A percentile compares a stretch with the other conserved stretches of the same genome.
These are phyloP conservation scores for Hypoxylon fuscum DNA, from an alignment of 495 filamentous ascomycete genomes.

Conservation along the genomic window DNA sequence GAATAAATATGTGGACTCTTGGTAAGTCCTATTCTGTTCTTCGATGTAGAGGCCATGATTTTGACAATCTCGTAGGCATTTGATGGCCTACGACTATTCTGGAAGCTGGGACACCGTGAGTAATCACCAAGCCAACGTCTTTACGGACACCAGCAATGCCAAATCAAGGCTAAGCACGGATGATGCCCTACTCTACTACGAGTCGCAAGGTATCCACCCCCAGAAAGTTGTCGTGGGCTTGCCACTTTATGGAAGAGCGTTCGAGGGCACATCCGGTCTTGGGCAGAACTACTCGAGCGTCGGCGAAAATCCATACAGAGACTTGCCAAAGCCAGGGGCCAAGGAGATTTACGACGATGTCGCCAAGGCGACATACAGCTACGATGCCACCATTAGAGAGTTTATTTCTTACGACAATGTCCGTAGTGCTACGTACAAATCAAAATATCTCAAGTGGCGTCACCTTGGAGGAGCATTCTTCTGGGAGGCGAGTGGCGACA, in stretches of 20 bases:
- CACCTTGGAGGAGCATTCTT: constrained; percentile 86
- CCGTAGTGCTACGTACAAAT: constrained; percentile 67
- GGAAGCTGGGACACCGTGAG: constrained; percentile 74
- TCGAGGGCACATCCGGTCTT: constrained; percentile 73
- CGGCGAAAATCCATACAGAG: constrained; percentile 75
- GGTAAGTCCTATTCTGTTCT: constrained; percentile 62
- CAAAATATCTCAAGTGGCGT: constrained; percentile 66
- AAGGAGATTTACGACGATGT: constrained; percentile 57
- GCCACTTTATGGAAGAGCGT: constrained; percentile 87
- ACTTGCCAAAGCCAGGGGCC: constrained; percentile 60
- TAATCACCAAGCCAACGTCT: constrained; percentile 82
- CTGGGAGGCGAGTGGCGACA: constrained; percentile 88
- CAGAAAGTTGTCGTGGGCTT: constrained; percentile 83
- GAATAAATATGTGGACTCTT: constrained; percentile 81
- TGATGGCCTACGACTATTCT: constrained; percentile 83
- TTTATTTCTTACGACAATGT: constrained; percentile 83
- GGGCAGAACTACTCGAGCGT: constrained; percentile 73
- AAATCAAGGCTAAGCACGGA: constrained; percentile 72
- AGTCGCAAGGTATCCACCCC: constrained; percentile 65
- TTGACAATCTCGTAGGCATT: constrained; percentile 63
- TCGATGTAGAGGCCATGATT: background rate
- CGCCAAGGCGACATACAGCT: constrained; percentile 73
- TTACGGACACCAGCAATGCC: constrained; percentile 54
- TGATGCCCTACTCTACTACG: constrained; percentile 72
- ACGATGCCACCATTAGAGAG: constrained; percentile 63